Base-by-base conservation (phyloP, 1,284 basidiomycete genomes). In the Sporisorium graminicola region DNA sequence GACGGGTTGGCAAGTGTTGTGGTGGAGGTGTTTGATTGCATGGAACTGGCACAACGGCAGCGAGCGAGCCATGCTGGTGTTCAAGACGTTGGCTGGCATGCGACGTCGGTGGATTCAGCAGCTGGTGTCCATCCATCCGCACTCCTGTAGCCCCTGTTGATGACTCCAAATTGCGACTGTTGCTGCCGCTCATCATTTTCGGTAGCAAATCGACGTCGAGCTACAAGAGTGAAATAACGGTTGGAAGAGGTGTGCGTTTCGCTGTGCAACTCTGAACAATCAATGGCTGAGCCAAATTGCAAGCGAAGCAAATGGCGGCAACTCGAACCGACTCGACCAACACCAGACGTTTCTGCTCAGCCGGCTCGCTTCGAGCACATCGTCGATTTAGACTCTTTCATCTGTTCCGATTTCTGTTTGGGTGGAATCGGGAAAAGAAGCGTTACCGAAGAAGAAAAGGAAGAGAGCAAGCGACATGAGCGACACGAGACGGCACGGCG, bases 381-480 rank as follows among this genome's bases (percentile, higher is more conserved):
- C 47, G 47, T 49, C 27, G 47, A 49, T 47, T 47, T 31, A 47
- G 26, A 27, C 46, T 47, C 26, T 5, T 46, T 46, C 26, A 27
- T 27, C 22, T 26, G 12, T 46, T n/a, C n/a, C n/a, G n/a, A n/a
- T n/a, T n/a, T n/a, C n/a, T n/a, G n/a, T n/a, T n/a, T n/a, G n/a
- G 46, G 24, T 49, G 27, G n/a, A 31, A 50, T 50, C 49, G 49
- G 49, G 49, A 46, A 46, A 9, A n/a, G 29, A n/a, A 20, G 27
- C 29, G 27, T 50, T 33, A 31, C n/a, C 27, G 47, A 49, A 20
- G 49, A 50, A 50, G 29, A 20, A n/a, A 16, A 49, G 31, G n/a
- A 12, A 31, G 5, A 22, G 47, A 18, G 29, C 29, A 5, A 31
- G 29, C 29, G 7, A 49, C 14, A n/a, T n/a, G n/a, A n/a, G n/a